Evolutionary conservation across 257 asterid genomes (phyloP), one percentile per base, ranked within the genome.

Genomic region (Ehretia macrophylla): DNA sequence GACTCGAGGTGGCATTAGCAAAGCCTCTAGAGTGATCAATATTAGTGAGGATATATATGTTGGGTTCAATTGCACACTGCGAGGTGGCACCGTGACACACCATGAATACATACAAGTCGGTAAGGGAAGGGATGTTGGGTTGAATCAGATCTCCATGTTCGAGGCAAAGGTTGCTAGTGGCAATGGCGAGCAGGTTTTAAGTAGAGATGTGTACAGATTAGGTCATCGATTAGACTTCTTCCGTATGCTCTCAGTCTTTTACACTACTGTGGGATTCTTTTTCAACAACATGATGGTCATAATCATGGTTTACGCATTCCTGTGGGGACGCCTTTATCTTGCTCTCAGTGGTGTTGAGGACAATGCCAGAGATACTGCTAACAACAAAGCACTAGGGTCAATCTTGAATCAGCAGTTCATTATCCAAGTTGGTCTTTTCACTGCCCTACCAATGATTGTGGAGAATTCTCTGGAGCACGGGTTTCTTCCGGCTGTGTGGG

Each of bases 101-200:
- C 96, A 90, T 58, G 98, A 90, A 62, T 91, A 91, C 76, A 83
- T 91, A 62, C 98, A 91, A 71, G 98, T 91, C 40, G 98, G 98
- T 10, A 91, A 91, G 70, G 98, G 98, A 73, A 75, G 98, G 63
- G 98, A 91, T 68, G 98, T 91, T 32, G 98, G 98, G 49, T 66
- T 91, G 75, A 91, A 91, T 79, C 98, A 91, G 78, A 91, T 91
- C 45, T 79, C 98, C 60, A 83, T 91, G 95, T 91, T 91, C 60
- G 98, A 91, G 83, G 98, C 98, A 37, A 91, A 91, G 67, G 96
- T 91, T 70, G 95, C 96, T 0, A 82, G 98, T 71, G 98, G 98
- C 56, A 91, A 91, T 11, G 98, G 98, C 6, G 98, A 91, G 74
- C 98, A 91, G 77, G 85, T 77, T 27, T 69, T 91, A 85, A 91